Conservation (phyloP, 768 basidiomycete species). For the Chalciporus sphaerocephalus region DNA sequence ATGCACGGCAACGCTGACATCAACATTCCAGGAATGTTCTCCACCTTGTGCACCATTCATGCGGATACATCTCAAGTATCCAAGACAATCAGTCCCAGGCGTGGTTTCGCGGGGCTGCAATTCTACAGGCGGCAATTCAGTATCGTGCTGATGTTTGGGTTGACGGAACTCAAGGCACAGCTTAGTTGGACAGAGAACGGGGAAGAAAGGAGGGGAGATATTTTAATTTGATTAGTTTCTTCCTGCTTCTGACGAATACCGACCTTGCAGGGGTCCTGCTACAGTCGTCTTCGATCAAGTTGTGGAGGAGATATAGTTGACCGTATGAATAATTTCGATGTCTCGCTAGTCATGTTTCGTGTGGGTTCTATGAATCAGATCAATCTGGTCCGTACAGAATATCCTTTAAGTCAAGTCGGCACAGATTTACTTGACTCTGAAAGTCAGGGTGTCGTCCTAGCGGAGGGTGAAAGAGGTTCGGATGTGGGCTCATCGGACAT, state of each 20-base stretch:
- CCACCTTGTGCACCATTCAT: conserved; percentile 20
- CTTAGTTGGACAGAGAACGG: conserved; percentile 41
- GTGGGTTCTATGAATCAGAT: too few relatives aligned
- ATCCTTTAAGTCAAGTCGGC: too few relatives aligned
- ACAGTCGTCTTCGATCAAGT: conserved; percentile 31
- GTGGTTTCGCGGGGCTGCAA: conserved; percentile 26
- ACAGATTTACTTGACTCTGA: too few relatives aligned
- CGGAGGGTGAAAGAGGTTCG: too few relatives aligned
- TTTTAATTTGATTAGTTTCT: not conserved
- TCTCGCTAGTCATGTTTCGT: too few relatives aligned
- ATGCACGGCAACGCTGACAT: not conserved
- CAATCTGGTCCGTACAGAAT: too few relatives aligned
- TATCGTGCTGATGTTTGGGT: conserved; percentile 41
- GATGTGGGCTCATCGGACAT: too few relatives aligned
- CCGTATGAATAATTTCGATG: too few relatives aligned
- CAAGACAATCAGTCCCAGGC: conserved; percentile 29
- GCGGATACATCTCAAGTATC: conserved; percentile 29
- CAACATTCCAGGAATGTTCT: conserved; percentile 23
- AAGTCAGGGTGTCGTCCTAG: too few relatives aligned
- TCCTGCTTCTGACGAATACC: not conserved
- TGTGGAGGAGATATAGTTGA: conserved; percentile 23
- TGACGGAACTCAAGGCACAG: conserved; percentile 45
- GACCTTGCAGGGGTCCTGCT: conserved; percentile 26
- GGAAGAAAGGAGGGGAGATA: conserved; percentile 22
- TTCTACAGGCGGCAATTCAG: conserved; percentile 34